Evolutionary conservation across 2,329 filamentous ascomycete species (phyloP).

Genomic region (Neopestalotiopsis sp.): DNA sequence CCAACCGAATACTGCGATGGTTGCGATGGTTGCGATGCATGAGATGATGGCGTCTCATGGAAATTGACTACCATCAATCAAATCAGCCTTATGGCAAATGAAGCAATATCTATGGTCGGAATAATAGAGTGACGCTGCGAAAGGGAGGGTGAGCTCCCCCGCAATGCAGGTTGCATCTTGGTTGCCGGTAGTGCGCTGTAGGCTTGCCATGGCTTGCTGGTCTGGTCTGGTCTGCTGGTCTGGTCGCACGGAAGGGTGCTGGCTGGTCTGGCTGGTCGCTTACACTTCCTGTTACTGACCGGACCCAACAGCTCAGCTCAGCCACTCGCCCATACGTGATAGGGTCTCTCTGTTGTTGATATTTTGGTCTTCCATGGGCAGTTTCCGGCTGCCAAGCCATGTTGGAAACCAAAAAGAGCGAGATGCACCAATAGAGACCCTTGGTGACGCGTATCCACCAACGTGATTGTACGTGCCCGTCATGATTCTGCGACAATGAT

Average conservation of each 20-base stretch:
- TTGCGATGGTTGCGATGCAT: conserved; percentile 7
- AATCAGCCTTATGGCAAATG: conserved; percentile 10
- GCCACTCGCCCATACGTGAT: background rate
- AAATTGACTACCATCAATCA: conserved; percentile 10
- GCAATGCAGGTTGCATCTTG: conserved; percentile 8
- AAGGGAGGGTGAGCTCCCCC: conserved; percentile 3
- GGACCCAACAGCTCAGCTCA: background rate
- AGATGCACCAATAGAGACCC: background rate
- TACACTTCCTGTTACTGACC: conserved; percentile 1
- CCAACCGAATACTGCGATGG: background rate
- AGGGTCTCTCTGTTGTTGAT: background rate
- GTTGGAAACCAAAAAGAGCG: background rate
- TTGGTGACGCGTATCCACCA: background rate
- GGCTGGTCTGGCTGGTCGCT: background rate
- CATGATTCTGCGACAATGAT: background rate
- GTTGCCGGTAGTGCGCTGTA: background rate
- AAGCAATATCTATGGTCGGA: conserved; percentile 12
- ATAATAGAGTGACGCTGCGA: conserved; percentile 3
- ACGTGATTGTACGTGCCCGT: background rate
- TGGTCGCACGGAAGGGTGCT: conserved; percentile 3
- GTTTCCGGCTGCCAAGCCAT: background rate
- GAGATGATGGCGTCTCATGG: background rate
- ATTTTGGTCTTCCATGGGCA: background rate
- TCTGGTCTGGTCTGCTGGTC: background rate
- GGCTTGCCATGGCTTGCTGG: too few relatives aligned